Evolutionary conservation across 345 rosid species (phyloP).

Genomic region (Linum tenue): DNA sequence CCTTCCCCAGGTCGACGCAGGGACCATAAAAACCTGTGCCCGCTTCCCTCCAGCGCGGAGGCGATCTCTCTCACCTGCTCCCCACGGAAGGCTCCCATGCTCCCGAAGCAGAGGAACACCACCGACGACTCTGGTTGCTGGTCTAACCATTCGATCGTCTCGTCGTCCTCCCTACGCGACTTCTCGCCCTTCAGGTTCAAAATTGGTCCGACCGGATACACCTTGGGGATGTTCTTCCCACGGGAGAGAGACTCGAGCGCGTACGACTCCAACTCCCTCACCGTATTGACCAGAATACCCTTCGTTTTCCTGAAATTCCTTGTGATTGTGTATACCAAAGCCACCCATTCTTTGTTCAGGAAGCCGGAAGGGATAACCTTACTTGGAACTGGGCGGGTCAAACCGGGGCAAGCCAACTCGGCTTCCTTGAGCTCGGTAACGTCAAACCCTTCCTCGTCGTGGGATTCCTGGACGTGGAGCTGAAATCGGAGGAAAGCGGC

Average conservation of each 20-base stretch:
- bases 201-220: too few relatives aligned
- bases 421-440: background rate
- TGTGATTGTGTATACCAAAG: background rate
- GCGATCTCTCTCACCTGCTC: slow-evolving; percentile 2
- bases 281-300: background rate
- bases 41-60: background rate
- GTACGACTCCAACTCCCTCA: background rate
- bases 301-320: background rate
- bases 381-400: background rate
- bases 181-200: background rate
- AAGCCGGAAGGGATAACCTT: background rate
- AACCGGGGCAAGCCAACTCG: background rate
- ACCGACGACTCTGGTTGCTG: slow-evolving; percentile 3
- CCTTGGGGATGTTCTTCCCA: too few relatives aligned
- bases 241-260: background rate
- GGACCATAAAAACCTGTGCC: slow-evolving; percentile 10
- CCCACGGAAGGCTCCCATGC: background rate
- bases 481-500: background rate
- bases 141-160: background rate
- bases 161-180: background rate
- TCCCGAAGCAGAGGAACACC: slow-evolving; percentile 14
- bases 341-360: background rate
- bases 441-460: background rate
- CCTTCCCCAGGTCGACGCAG: slow-evolving; percentile 7
- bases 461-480: background rate